Conservation (phyloP, 2,329 filamentous ascomycete genomes). For the Monosporascus sp. region DNA sequence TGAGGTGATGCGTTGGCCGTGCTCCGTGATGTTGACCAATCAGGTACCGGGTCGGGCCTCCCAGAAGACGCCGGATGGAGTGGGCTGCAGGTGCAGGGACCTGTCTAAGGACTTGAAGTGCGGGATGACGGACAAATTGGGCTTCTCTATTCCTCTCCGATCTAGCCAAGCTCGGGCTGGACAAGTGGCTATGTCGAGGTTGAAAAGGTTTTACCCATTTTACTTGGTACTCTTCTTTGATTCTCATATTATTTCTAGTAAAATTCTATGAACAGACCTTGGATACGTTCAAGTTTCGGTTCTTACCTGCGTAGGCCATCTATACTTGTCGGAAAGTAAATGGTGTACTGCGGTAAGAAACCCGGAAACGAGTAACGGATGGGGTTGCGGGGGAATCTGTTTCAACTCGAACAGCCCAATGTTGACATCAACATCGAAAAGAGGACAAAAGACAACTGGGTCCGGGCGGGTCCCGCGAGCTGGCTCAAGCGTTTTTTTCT, state of each 20-base stretch:
- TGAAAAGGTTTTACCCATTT: too few species aligned
- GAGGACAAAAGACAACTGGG: neutral
- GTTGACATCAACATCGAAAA: too few species aligned
- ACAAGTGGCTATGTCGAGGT: too few species aligned
- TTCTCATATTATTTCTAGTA: too few species aligned
- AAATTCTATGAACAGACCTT: too few species aligned
- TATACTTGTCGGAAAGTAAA: neutral
- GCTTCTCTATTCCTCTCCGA: neutral
- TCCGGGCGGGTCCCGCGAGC: conserved; percentile 7
- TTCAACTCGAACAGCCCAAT: neutral
- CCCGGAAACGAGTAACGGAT: neutral
- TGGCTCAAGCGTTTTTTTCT: conserved; percentile 20
- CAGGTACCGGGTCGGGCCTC: conserved; percentile 3
- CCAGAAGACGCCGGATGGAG: conserved; percentile 1
- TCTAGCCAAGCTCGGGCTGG: too few species aligned
- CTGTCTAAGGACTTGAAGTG: neutral
- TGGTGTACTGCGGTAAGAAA: neutral
- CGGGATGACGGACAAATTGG: neutral
- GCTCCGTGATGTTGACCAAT: conserved; percentile 20
- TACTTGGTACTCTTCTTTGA: too few species aligned
- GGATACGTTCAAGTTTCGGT: too few species aligned
- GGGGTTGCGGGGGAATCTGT: neutral
- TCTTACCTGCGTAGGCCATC: too few species aligned
- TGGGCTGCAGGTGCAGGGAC: neutral
- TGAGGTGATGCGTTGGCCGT: conserved; percentile 25